Base-by-base conservation (phyloP, 139 green algal genomes). In the Bryopsis sp. region DNA sequence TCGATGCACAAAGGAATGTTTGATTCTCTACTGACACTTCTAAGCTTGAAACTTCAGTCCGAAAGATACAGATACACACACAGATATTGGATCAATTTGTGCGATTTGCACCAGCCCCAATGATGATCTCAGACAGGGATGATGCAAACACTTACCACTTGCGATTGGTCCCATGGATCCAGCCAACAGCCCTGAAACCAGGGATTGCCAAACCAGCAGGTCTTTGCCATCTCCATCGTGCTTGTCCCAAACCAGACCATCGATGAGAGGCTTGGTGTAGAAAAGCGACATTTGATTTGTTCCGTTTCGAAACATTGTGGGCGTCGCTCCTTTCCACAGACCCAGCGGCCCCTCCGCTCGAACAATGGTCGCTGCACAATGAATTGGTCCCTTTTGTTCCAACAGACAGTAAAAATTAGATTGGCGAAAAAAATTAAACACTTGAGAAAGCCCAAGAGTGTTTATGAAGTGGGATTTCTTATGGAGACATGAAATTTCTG, bases 231-330 rank as follows among this genome's bases (percentile, higher is more conserved):
- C 89, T 3, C 86, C 86, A 73, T 96, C 89, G 50, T 85, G 80
- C 78, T 95, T 95, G 71, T 73, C 77, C 82, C 84, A 96, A 46
- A 93, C 70, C 29, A 85, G 8, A 15, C 70, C 39, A 47, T 50
- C 39, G 26, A n/a, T 43, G 19, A 48, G 22, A 6, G 66, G 47
- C 81, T 97, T 97, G 47, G 90, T 86, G 79, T 84, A 94, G 80
- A 97, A 97, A 47, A 97, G 77, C 72, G 85, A 92, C 87, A 95
- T 96, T 64, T 84, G 92, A 82, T 97, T 97, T 72, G 88, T 96
- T 71, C 92, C 92, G 64, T 97, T 96, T 68, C 92, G 85, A 69
- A 93, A 72, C 28, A 96, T 77, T 31, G 92, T 97, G 48, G 92
- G 92, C 0, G 86, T 79, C 4, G 80, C 87, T 4, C 92, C 92